Conservation (phyloP, 306 rosid species). For the Corylus avellana region DNA sequence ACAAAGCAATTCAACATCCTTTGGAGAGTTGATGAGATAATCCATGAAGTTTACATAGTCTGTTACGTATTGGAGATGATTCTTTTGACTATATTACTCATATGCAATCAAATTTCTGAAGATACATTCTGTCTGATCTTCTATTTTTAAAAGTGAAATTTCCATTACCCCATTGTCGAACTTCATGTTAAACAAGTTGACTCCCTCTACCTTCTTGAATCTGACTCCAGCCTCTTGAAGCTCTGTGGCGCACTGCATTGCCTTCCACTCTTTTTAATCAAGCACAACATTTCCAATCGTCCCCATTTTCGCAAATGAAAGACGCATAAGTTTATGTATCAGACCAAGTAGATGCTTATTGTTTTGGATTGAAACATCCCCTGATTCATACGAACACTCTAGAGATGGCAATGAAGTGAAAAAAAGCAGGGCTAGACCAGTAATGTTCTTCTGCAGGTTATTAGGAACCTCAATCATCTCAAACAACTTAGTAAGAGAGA, state of each 20-base stretch:
- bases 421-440: too few relatives aligned
- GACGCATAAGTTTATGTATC: background rate
- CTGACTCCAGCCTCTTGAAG: background rate
- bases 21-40: background rate
- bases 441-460: too few relatives aligned
- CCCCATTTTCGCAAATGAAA: background rate
- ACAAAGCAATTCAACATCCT: conserved; percentile 3
- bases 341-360: background rate
- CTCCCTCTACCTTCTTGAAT: too few relatives aligned
- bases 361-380: background rate
- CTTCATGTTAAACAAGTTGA: background rate
- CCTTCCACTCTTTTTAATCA: background rate
- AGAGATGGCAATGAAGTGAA: too few relatives aligned
- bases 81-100: conserved; percentile 3
- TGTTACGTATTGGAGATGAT: background rate
- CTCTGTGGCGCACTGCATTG: background rate
- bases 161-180: background rate
- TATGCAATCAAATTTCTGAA: background rate
- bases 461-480: background rate
- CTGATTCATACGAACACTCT: too few relatives aligned
- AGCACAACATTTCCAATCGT: too few relatives aligned
- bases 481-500: background rate
- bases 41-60: background rate
- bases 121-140: background rate
- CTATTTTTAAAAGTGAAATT: background rate